Conservation (phyloP, 768 basidiomycete genomes). For the Gloeophyllum trabeum region DNA sequence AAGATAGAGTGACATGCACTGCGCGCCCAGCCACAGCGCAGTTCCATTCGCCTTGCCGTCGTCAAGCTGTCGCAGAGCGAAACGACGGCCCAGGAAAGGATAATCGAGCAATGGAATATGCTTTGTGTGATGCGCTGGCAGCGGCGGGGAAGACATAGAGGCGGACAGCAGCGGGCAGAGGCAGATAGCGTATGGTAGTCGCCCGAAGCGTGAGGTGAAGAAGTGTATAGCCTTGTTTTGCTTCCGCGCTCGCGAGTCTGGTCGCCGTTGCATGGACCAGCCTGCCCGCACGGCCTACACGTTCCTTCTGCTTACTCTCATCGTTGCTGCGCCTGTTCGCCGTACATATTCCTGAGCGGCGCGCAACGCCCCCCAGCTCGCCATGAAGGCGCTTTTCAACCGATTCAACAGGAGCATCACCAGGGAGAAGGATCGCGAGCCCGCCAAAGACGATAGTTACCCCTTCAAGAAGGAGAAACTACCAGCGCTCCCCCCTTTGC, state of each 20-base stretch:
- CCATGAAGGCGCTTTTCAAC: constrained; percentile 82
- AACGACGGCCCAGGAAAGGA: constrained; percentile 25
- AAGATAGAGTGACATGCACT: constrained; percentile 60
- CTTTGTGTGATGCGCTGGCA: constrained; percentile 58
- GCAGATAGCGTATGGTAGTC: not conserved
- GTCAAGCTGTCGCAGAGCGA: constrained; percentile 43
- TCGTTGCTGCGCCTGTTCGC: constrained; percentile 1
- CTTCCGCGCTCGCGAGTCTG: too few relatives aligned
- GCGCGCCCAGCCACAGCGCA: constrained; percentile 75
- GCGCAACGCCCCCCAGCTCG: constrained; percentile 1
- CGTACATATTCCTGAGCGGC: constrained; percentile 5
- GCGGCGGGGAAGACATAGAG: constrained; percentile 16
- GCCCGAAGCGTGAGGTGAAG: too few relatives aligned
- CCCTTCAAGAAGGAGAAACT: constrained; percentile 47
- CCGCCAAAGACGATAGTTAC: constrained; percentile 21
- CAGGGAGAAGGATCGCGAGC: constrained; percentile 55
- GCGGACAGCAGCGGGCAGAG: too few relatives aligned
- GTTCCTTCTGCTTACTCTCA: constrained; percentile 2
- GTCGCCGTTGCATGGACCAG: not conserved
- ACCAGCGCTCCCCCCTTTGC: constrained; percentile 44
- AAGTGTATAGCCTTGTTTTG: too few relatives aligned
- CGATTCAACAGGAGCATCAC: constrained; percentile 17
- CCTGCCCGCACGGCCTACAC: constrained; percentile 3
- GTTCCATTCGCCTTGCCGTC: constrained; percentile 68
- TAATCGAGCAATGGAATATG: constrained; percentile 38